Conservation (phyloP, 495 filamentous ascomycete genomes). For the Annulohypoxylon nitens region DNA sequence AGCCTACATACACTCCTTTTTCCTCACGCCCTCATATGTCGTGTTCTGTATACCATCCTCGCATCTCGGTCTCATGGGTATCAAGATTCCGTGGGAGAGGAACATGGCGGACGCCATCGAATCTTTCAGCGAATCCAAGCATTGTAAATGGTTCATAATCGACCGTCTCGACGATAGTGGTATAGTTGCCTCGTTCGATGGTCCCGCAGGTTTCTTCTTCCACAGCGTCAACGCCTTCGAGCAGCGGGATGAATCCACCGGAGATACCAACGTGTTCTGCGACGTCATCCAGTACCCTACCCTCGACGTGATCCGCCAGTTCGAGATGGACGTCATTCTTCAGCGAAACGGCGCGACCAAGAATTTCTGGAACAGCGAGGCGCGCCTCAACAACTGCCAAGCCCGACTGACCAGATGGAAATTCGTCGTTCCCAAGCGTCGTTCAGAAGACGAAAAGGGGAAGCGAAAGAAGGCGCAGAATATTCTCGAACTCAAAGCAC, state of each 20-base stretch:
- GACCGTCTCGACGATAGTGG: slow-evolving; percentile 68
- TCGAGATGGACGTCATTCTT: slow-evolving; percentile 73
- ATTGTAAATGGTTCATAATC: slow-evolving; percentile 76
- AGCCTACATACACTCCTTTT: slow-evolving; percentile 82
- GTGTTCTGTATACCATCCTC: slow-evolving; percentile 73
- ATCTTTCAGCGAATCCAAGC: slow-evolving; percentile 62
- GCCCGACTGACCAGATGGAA: slow-evolving; percentile 61
- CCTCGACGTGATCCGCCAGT: slow-evolving; percentile 65
- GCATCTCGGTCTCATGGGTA: slow-evolving; percentile 61
- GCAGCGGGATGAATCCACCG: slow-evolving; percentile 55
- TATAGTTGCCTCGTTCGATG: slow-evolving; percentile 70
- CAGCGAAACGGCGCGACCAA: slow-evolving; percentile 49
- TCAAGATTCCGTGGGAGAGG: slow-evolving; percentile 65
- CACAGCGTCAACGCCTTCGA: slow-evolving; percentile 83
- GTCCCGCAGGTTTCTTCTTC: slow-evolving; percentile 76
- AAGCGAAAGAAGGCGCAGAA: slow-evolving; percentile 41
- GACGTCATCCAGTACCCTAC: slow-evolving; percentile 70
- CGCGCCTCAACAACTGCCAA: slow-evolving; percentile 53
- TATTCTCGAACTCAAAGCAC: slow-evolving; percentile 58
- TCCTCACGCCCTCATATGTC: slow-evolving; percentile 73
- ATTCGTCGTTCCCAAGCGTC: slow-evolving; percentile 53
- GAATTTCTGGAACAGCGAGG: slow-evolving; percentile 50
- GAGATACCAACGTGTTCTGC: slow-evolving; percentile 65
- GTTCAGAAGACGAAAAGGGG: background rate
- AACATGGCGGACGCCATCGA: slow-evolving; percentile 71